Percentiles rank a stretch among this genome's conserved stretches.
phyloP scores from a whole-genome alignment of 495 filamentous ascomycete species.

The Lepraria neglecta region DNA sequence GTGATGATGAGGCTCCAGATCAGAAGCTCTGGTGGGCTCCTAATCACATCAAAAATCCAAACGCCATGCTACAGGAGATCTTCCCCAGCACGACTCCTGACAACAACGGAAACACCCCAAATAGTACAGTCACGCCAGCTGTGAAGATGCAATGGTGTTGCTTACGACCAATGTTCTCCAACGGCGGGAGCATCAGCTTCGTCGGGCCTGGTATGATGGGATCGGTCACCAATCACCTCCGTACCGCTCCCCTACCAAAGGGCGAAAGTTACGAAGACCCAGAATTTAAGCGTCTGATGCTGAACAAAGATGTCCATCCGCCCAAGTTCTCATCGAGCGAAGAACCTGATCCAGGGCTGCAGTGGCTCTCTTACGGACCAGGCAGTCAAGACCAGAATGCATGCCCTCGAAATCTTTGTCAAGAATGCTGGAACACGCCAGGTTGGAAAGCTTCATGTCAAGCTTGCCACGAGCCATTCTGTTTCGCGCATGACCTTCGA shows the following conservation, averaged over 20 bases:
- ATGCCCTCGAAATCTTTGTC: constrained; percentile 54
- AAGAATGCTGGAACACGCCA: constrained; percentile 51
- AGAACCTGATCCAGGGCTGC: constrained; percentile 48
- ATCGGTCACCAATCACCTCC: constrained; percentile 50
- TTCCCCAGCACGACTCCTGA: constrained; percentile 23
- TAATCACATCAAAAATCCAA: constrained; percentile 46
- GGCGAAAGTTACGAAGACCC: constrained; percentile 51
- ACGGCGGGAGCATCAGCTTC: constrained; percentile 56
- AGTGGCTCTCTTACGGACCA: constrained; percentile 41
- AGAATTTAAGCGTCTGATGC: constrained; percentile 34
- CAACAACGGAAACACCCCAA: constrained; percentile 32
- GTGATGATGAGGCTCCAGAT: constrained; percentile 21
- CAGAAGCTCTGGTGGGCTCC: constrained; percentile 54
- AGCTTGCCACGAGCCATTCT: constrained; percentile 51
- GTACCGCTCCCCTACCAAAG: constrained; percentile 51
- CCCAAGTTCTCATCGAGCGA: background rate
- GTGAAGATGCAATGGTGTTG: constrained; percentile 57
- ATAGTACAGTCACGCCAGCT: constrained; percentile 34
- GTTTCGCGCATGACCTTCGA: constrained; percentile 58
- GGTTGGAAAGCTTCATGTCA: constrained; percentile 56
- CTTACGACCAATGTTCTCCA: constrained; percentile 56
- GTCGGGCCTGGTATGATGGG: constrained; percentile 41
- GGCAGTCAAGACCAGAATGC: constrained; percentile 43
- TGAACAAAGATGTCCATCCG: background rate
- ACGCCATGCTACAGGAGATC: constrained; percentile 54